Conservation (phyloP, 1,139 yeast species). For the Lodderomyces beijingensis region DNA sequence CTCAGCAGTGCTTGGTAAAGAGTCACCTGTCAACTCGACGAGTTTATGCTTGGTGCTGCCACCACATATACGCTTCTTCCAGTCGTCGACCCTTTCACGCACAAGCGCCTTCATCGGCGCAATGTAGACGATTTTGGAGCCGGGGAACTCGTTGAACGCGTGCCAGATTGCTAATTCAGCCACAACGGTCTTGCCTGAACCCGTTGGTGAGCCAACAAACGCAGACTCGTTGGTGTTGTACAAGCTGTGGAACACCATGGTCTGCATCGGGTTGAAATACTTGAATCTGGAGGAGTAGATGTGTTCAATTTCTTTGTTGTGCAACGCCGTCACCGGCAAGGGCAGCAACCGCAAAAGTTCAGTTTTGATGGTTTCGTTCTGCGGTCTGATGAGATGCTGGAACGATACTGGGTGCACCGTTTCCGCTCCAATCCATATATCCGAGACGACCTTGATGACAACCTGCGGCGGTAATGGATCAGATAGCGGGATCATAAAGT, state of each 20-base stretch:
- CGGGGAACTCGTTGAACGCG: slow-evolving; percentile 77
- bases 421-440: slow-evolving; percentile 88
- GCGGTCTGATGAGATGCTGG: slow-evolving; percentile 85
- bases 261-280: slow-evolving; percentile 97
- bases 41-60: slow-evolving; percentile 60
- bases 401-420: slow-evolving; percentile 75
- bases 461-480: slow-evolving; percentile 91
- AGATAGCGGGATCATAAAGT: slow-evolving; percentile 85
- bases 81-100: slow-evolving; percentile 92
- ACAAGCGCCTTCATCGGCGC: slow-evolving; percentile 99
- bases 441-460: slow-evolving; percentile 73
- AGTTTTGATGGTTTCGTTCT: slow-evolving; percentile 81
- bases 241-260: slow-evolving; percentile 89
- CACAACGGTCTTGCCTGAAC: slow-evolving; percentile 96
- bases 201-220: slow-evolving; percentile 97
- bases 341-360: slow-evolving; percentile 79
- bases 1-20: slow-evolving; percentile 82
- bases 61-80: slow-evolving; percentile 66
- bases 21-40: slow-evolving; percentile 96
- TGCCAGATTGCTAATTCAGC: slow-evolving; percentile 98
- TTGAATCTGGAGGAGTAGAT: slow-evolving; percentile 66
- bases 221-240: slow-evolving; percentile 77
- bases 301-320: slow-evolving; percentile 60
- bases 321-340: slow-evolving; percentile 76
- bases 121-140: slow-evolving; percentile 84